phyloP scores from a whole-genome alignment of 352 stramenopile genomes.

The Globisporangium carolinianum region DNA sequence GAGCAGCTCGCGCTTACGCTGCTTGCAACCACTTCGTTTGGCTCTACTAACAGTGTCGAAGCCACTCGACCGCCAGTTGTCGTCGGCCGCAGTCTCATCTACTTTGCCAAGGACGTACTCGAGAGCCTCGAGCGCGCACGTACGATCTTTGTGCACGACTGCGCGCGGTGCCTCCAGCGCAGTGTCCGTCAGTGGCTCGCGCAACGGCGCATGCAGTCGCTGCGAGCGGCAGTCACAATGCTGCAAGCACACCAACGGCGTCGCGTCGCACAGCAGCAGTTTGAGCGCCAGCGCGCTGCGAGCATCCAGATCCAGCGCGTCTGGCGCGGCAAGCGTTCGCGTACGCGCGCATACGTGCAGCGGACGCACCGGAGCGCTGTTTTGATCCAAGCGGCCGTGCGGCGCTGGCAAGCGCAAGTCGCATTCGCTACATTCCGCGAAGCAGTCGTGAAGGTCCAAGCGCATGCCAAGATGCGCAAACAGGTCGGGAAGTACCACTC shows the following conservation, averaged over 20 bases:
- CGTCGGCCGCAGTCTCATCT: conserved; percentile 87
- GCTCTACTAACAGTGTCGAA: conserved; percentile 10
- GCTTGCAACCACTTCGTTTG: conserved; percentile 20
- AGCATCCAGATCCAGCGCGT: conserved; percentile 62
- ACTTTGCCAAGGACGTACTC: conserved; percentile 91
- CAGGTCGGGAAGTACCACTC: conserved; percentile 64
- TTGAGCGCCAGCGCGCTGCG: conserved; percentile 30
- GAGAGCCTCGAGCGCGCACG: conserved; percentile 85
- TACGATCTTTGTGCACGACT: conserved; percentile 64
- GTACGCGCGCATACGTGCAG: conserved; percentile 43
- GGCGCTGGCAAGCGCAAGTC: conserved; percentile 36
- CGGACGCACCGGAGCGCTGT: conserved; percentile 52
- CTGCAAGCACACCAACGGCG: conserved; percentile 53
- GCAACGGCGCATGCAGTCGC: conserved; percentile 34
- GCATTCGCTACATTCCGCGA: conserved; percentile 50
- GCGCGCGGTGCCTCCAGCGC: conserved; percentile 59
- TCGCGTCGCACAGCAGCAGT: conserved; percentile 34
- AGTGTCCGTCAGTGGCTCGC: conserved; percentile 46
- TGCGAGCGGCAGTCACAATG: conserved; percentile 44
- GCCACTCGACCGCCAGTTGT: conserved; percentile 54
- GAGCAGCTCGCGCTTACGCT: conserved; percentile 46
- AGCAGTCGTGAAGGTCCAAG: conserved; percentile 69
- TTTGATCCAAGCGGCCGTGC: conserved; percentile 50
- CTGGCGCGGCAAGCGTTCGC: conserved; percentile 63
- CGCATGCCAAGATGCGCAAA: conserved; percentile 66